These are phyloP conservation scores for Tripidium arundinaceum DNA, from an alignment of 202 grass and related monocot genomes.

Conservation along the genomic window DNA sequence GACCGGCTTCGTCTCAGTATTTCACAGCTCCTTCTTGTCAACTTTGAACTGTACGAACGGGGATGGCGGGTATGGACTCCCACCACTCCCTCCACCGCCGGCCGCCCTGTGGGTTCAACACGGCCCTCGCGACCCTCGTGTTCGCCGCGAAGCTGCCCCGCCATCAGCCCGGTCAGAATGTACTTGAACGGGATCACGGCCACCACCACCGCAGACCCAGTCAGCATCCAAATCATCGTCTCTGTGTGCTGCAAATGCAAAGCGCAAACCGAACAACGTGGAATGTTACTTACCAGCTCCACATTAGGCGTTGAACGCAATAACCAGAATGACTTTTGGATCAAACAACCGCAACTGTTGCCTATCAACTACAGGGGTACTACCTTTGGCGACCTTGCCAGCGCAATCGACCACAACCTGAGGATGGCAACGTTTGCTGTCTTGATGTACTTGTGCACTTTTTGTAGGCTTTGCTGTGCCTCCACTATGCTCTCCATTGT, in stretches of 20 bases:
- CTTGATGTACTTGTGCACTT: conserved; percentile 57
- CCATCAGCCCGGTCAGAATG: conserved; percentile 47
- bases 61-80: conserved; percentile 74
- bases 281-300: neutral
- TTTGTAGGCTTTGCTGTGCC: conserved; percentile 59
- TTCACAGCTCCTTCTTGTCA: conserved; percentile 20
- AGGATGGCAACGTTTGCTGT: conserved; percentile 58
- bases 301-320: neutral
- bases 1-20: neutral
- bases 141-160: conserved; percentile 26
- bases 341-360: neutral
- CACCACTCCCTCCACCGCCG: conserved; percentile 91
- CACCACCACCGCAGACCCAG: conserved; percentile 40
- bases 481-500: conserved; percentile 75
- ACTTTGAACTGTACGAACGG: conserved; percentile 51
- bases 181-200: conserved; percentile 61
- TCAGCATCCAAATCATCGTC: conserved; percentile 54
- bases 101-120: conserved; percentile 46
- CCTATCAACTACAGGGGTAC: neutral
- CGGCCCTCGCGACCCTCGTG: conserved; percentile 26
- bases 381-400: conserved; percentile 81
- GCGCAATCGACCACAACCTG: conserved; percentile 60
- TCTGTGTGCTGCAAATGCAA: conserved; percentile 57
- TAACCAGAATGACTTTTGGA: neutral
- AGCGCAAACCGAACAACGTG: neutral